Evolutionary conservation across 164 flowering plant species (phyloP).

Genomic region (Magnolia officinalis): DNA sequence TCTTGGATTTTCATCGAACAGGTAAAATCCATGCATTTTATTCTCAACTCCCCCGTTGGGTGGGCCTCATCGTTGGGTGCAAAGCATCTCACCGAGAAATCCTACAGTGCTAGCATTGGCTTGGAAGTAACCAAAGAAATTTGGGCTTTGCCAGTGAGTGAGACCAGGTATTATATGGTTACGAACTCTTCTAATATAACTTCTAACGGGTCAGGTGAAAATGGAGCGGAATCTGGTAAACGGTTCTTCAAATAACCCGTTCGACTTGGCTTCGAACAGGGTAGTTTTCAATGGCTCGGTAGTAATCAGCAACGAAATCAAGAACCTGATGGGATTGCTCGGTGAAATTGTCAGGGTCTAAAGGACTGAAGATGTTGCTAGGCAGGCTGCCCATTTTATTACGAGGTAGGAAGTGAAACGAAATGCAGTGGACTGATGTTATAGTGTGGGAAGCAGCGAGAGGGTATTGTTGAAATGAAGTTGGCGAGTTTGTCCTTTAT

Average conservation of each 20-base stretch:
- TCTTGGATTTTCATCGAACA: too few relatives aligned
- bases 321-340: slow-evolving; percentile 43
- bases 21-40: too few relatives aligned
- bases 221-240: slow-evolving; percentile 35
- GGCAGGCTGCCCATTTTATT: slow-evolving; percentile 37
- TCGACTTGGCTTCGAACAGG: slow-evolving; percentile 48
- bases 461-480: too few relatives aligned
- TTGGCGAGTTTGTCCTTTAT: too few relatives aligned
- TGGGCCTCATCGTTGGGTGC: too few relatives aligned
- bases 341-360: slow-evolving; percentile 49
- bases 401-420: neutral
- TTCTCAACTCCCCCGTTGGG: too few relatives aligned
- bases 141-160: slow-evolving; percentile 61
- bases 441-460: too few relatives aligned
- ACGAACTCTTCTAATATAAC: slow-evolving; percentile 32
- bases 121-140: slow-evolving; percentile 56
- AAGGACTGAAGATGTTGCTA: slow-evolving; percentile 30
- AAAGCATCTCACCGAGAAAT: slow-evolving; percentile 54
- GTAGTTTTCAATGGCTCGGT: slow-evolving; percentile 38
- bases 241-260: slow-evolving; percentile 34
- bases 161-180: slow-evolving; percentile 45
- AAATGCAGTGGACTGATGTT: too few relatives aligned
- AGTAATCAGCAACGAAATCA: slow-evolving; percentile 57
- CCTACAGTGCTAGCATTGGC: slow-evolving; percentile 48
- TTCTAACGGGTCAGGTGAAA: slow-evolving; percentile 37